Percentiles rank a stretch among this genome's conserved stretches.
Evolutionary conservation across 495 filamentous ascomycete species (phyloP).

Genomic region (Penicilliopsis zonata): DNA sequence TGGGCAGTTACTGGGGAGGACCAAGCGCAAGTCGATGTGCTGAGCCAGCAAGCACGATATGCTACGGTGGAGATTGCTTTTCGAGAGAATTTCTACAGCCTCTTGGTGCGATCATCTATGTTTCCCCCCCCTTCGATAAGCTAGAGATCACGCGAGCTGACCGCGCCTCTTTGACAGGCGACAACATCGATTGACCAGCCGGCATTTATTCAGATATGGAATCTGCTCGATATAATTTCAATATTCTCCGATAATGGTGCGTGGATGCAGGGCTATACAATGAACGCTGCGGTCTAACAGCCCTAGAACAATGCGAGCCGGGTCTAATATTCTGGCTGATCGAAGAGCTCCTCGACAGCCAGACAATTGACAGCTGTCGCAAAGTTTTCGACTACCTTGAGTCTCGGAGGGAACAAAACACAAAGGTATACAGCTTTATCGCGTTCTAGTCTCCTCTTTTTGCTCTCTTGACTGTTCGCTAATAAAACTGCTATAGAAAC

Average conservation of each 20-base stretch:
- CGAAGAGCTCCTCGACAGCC: slow-evolving; percentile 91
- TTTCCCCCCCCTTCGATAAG: neutral
- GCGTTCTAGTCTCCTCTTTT: neutral
- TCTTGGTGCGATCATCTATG: slow-evolving; percentile 49
- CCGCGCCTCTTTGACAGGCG: slow-evolving; percentile 30
- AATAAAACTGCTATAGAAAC: slow-evolving; percentile 36
- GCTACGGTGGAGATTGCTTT: slow-evolving; percentile 69
- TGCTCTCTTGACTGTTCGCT: slow-evolving; percentile 5
- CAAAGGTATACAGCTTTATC: slow-evolving; percentile 34
- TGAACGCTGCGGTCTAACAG: slow-evolving; percentile 12
- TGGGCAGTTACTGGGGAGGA: slow-evolving; percentile 22
- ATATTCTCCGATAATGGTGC: slow-evolving; percentile 70
- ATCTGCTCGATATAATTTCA: slow-evolving; percentile 80
- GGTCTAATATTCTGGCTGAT: slow-evolving; percentile 79
- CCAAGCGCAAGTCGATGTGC: slow-evolving; percentile 10
- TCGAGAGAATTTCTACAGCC: slow-evolving; percentile 60
- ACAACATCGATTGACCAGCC: slow-evolving; percentile 59
- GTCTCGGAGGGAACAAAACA: slow-evolving; percentile 78
- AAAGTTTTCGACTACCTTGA: slow-evolving; percentile 90
- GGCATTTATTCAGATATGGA: slow-evolving; percentile 74
- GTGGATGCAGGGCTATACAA: slow-evolving; percentile 7
- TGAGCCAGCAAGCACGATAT: slow-evolving; percentile 36
- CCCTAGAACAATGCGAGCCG: slow-evolving; percentile 65
- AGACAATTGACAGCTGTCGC: slow-evolving; percentile 82
- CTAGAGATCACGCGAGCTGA: slow-evolving; percentile 6